Percentiles rank a stretch among this genome's conserved stretches.
These are phyloP conservation scores for Beta macrorhiza DNA, from an alignment of 179 eudicot genomes.

Conservation along the genomic window DNA sequence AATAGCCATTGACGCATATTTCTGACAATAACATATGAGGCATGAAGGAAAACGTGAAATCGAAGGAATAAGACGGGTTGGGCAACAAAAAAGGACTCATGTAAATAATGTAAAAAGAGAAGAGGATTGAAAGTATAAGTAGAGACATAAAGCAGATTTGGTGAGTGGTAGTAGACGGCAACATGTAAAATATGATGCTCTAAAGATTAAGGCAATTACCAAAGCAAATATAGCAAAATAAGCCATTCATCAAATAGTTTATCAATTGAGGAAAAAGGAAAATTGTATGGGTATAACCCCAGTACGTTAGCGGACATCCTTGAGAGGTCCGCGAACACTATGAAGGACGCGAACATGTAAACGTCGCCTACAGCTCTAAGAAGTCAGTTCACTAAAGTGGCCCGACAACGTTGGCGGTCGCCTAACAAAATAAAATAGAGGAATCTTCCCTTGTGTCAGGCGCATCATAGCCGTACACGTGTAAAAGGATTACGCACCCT, in stretches of 20 bases:
- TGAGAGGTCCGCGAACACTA: too few species aligned
- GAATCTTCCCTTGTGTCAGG: too few species aligned
- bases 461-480: too few species aligned
- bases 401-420: too few species aligned
- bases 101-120: background rate
- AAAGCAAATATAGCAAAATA: background rate
- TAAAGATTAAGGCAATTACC: slow-evolving; percentile 2
- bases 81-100: background rate
- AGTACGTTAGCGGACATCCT: too few species aligned
- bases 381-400: too few species aligned
- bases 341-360: too few species aligned
- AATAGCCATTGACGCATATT: background rate
- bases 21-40: background rate
- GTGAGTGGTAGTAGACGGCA: background rate
- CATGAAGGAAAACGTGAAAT: background rate
- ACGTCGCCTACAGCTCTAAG: too few species aligned
- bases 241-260: background rate
- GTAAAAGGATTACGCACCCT: too few species aligned
- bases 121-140: background rate
- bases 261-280: background rate
- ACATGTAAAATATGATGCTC: background rate
- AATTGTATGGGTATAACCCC: too few species aligned
- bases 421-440: too few species aligned
- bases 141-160: background rate
- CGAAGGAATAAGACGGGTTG: background rate